Conservation (phyloP, 2,329 filamentous ascomycete species). For the Botryotinia globosa region DNA sequence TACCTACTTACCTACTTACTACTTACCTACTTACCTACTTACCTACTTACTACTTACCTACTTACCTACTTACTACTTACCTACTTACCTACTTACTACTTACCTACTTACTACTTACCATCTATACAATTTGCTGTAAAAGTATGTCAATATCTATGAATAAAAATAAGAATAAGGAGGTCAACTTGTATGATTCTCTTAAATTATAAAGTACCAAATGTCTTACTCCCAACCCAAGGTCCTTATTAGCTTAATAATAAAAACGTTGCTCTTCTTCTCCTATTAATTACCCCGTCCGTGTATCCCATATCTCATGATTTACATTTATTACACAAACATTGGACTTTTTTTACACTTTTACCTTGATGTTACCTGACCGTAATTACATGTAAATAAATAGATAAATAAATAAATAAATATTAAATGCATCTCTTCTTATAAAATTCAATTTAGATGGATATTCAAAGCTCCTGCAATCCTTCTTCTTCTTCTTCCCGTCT, state of each 20-base stretch:
- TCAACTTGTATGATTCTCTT: background rate
- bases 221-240: background rate
- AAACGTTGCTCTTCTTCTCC: background rate
- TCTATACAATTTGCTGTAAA: background rate
- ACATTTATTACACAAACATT: background rate
- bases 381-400: no score
- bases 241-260: background rate
- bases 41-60: no score
- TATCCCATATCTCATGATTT: background rate
- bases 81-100: no score
- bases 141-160: background rate
- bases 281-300: background rate
- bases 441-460: background rate
- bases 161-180: background rate
- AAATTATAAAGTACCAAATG: background rate
- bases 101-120: no score
- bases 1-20: no score
- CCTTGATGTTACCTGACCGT: no score
- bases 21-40: no score
- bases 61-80: no score
- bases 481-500: no score
- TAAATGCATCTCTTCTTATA: background rate
- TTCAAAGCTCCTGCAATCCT: conserved; percentile 8
- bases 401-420: no score
- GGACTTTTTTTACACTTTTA: background rate